Evolutionary conservation across 257 asterid genomes (phyloP), one percentile per base, ranked within the genome.

Genomic region (Nicotiana noctiflora): DNA sequence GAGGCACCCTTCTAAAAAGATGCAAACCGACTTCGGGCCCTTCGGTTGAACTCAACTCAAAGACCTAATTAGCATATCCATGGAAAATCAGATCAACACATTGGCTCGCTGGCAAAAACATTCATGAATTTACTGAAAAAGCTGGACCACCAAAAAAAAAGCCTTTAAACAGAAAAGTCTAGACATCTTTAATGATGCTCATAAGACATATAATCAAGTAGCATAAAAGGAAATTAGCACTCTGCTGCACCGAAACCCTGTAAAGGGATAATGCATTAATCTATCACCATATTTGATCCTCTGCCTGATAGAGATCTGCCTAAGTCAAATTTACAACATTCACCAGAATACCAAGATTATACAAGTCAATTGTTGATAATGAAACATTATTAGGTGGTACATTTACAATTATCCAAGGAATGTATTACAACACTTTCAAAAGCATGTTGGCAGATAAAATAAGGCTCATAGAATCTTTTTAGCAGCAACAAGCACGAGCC

Each of bases 21-120:
- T 90, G 86, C 60, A 96, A 93, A 77, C 99, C 99, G 81, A 86
- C 89, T 88, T 96, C 99, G 17, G 99, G 99, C 57, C 98, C 98
- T 79, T 90, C 93, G 25, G 85, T 84, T 46, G 98, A 94, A 87
- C 99, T 91, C 89, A 96, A 89, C 85, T 94, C 99, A 75, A 89
- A 64, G 55, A 94, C 95, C 98, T 93, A 81, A 53, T 66, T 74
- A 34, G 57, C 63, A 64, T 25, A 74, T 62, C 77, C 8, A 59
- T 8, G 44, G 77, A 56, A 29, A 79, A 81, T 79, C 76, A 85
- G 78, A 74, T 74, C 62, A 74, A 74, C n/a, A 25, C 61, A 72
- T 4, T 21, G 37, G 44, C 25, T 74, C 15, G 9, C 61, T 14
- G 79, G 79, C 49, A 40, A 74, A 23, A 23, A 74, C 51, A 74